These are phyloP conservation scores for Carex kokanica DNA, from an alignment of 176 grass and related monocot genomes.

Conservation along the genomic window DNA sequence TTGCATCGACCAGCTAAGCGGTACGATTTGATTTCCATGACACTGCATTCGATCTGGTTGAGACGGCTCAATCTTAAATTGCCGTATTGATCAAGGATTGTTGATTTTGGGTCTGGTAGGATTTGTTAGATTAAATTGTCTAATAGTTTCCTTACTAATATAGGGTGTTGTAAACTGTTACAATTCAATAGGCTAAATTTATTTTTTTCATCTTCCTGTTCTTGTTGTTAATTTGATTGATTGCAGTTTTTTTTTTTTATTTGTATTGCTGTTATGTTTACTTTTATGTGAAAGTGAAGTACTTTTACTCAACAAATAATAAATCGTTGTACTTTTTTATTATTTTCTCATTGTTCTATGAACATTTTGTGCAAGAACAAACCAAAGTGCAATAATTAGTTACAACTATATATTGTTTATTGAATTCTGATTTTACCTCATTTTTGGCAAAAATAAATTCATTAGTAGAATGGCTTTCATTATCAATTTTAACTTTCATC, in stretches of 20 bases:
- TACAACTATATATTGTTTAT: too few relatives aligned
- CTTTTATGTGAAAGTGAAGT: background rate
- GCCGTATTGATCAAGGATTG: conserved; percentile 39
- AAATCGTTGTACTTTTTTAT: background rate
- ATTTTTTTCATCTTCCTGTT: too few relatives aligned
- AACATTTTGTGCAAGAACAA: background rate
- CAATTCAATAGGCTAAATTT: too few relatives aligned
- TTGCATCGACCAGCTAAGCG: conserved; percentile 52
- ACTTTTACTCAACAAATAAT: background rate
- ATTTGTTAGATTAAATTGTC: background rate
- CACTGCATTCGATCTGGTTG: conserved; percentile 88
- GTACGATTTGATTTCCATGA: conserved; percentile 81
- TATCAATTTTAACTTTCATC: too few relatives aligned
- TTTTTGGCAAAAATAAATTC: too few relatives aligned
- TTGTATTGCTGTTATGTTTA: background rate
- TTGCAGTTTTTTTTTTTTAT: too few relatives aligned
- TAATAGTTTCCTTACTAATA: background rate
- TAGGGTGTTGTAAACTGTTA: too few relatives aligned
- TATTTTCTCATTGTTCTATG: background rate
- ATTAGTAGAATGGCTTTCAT: too few relatives aligned
- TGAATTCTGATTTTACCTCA: too few relatives aligned
- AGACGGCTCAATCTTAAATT: conserved; percentile 75
- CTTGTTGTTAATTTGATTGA: too few relatives aligned
- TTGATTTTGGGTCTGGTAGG: background rate
- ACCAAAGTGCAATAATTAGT: too few relatives aligned